A percentile compares a stretch with the other conserved stretches of the same genome.
Evolutionary conservation across 2,329 filamentous ascomycete genomes (phyloP).

Genomic region (Fusarium drepaniforme): DNA sequence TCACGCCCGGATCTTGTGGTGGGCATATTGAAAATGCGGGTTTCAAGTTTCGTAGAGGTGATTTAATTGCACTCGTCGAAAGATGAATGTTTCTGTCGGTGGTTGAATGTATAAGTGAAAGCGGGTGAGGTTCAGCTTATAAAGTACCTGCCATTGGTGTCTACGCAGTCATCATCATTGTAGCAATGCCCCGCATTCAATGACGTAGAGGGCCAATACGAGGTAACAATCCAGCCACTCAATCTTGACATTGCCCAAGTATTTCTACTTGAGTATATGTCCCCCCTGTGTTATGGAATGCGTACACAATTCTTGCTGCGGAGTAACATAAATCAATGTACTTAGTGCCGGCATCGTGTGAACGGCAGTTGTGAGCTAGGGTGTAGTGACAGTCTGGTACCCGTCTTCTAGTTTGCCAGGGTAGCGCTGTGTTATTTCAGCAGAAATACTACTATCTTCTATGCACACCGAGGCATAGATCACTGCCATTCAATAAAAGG

Average conservation of each 20-base stretch:
- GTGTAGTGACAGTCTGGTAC: neutral
- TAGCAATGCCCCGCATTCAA: neutral
- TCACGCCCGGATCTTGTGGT: constrained; percentile 5
- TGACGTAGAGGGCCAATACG: neutral
- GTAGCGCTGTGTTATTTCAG: neutral
- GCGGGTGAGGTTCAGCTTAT: neutral
- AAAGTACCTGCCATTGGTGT: neutral
- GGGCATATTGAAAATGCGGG: neutral
- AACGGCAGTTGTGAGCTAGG: neutral
- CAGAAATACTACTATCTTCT: neutral
- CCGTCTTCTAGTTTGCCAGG: neutral
- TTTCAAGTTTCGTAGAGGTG: neutral
- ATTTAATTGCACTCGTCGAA: neutral
- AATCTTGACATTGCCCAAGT: neutral
- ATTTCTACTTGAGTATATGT: neutral
- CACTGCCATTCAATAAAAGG: neutral
- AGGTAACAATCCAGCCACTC: neutral
- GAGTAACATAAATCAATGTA: neutral
- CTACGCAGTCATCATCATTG: neutral
- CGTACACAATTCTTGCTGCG: neutral
- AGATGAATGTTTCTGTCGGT: neutral
- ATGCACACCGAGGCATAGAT: neutral
- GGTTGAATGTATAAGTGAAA: neutral
- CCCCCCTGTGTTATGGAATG: neutral
- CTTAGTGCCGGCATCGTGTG: neutral